A percentile compares a stretch with the other conserved stretches of the same genome.
phyloP scores from a whole-genome alignment of 495 filamentous ascomycete genomes.

The Bryoglossum gracile region DNA sequence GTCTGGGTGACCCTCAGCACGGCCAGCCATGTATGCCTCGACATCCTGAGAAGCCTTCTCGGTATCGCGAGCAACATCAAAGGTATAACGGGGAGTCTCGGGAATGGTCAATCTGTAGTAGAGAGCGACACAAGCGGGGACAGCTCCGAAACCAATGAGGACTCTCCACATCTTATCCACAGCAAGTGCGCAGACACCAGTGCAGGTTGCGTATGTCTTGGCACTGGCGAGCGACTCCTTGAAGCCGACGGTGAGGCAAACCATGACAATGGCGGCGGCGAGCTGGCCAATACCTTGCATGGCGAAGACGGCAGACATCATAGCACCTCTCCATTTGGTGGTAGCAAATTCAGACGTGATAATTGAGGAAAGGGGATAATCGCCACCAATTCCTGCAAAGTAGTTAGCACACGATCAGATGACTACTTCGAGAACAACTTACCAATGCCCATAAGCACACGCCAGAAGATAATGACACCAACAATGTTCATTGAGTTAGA shows the following conservation, averaged over 20 bases:
- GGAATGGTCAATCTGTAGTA: constrained; percentile 80
- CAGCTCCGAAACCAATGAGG: constrained; percentile 69
- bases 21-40: constrained; percentile 52
- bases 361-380: constrained; percentile 78
- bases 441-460: constrained; percentile 60
- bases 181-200: constrained; percentile 56
- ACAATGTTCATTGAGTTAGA: constrained; percentile 63
- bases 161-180: constrained; percentile 83
- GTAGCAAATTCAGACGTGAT: constrained; percentile 79
- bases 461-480: constrained; percentile 82
- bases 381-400: constrained; percentile 74
- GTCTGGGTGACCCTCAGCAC: constrained; percentile 52
- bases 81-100: constrained; percentile 66
- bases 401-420: constrained; percentile 50
- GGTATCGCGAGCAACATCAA: constrained; percentile 53
- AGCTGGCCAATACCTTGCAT: constrained; percentile 81
- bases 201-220: constrained; percentile 41
- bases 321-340: constrained; percentile 67
- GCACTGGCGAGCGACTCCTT: constrained; percentile 53
- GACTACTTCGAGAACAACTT: not conserved
- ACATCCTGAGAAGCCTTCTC: constrained; percentile 59
- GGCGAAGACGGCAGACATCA: constrained; percentile 85
- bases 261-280: constrained; percentile 53
- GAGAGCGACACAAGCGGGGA: constrained; percentile 66
- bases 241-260: constrained; percentile 62